A percentile compares a stretch with the other conserved stretches of the same genome.
Evolutionary conservation across 257 asterid genomes (phyloP).

Genomic region (Craterostigma plantagineum): DNA sequence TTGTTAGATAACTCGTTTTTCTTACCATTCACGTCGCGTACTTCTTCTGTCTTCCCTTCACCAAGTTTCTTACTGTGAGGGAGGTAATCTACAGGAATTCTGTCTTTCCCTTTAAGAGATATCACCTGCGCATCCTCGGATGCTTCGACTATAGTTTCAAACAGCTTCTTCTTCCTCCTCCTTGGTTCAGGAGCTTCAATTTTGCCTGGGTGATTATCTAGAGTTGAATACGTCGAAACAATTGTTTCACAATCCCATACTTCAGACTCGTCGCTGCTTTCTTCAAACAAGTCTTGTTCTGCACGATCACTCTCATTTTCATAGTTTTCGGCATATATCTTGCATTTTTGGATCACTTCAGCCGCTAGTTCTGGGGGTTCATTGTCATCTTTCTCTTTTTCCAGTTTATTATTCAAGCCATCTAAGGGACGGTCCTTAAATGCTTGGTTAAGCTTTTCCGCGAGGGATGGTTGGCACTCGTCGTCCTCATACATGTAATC

Average conservation of each 20-base stretch:
- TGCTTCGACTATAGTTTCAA: conserved; percentile 28
- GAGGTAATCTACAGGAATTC: conserved; percentile 65
- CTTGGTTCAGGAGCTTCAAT: conserved; percentile 61
- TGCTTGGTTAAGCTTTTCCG: conserved; percentile 40
- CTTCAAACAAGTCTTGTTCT: conserved; percentile 36
- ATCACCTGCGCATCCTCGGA: conserved; percentile 29
- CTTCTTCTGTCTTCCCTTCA: conserved; percentile 22
- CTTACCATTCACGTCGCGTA: conserved; percentile 20
- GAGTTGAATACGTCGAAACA: conserved; percentile 69
- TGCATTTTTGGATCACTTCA: conserved; percentile 45
- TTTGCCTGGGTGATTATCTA: conserved; percentile 85
- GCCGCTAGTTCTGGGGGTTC: conserved; percentile 45
- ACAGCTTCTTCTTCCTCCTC: conserved; percentile 47
- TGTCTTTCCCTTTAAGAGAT: conserved; percentile 64
- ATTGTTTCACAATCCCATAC: conserved; percentile 91
- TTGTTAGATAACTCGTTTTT: conserved; percentile 24
- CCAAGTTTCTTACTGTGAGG: conserved; percentile 32
- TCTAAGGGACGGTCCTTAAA: conserved; percentile 26
- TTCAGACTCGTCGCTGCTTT: conserved; percentile 74
- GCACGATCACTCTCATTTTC: conserved; percentile 29
- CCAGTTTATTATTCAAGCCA: conserved; percentile 15
- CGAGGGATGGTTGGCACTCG: conserved; percentile 27
- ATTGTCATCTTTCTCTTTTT: conserved; percentile 15
- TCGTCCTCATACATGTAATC: conserved; percentile 30
- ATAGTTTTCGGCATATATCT: conserved; percentile 57